Percentiles rank a stretch among this genome's conserved stretches.
These are phyloP conservation scores for Eucalyptus microcorys DNA, from an alignment of 345 rosid species.

Conservation along the genomic window DNA sequence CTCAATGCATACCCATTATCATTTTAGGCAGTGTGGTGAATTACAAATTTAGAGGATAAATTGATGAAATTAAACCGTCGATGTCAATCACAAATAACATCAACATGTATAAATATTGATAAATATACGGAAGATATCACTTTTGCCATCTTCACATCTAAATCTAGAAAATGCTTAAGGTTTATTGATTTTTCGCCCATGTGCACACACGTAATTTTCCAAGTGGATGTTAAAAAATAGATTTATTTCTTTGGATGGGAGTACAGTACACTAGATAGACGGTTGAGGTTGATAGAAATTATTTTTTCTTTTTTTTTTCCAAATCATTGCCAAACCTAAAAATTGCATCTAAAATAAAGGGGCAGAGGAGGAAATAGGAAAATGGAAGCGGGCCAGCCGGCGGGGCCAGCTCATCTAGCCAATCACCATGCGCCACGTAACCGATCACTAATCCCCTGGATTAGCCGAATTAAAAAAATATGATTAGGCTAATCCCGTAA, in stretches of 20 bases:
- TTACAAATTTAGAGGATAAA: neutral
- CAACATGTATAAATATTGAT: neutral
- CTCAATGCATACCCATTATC: rapidly evolving
- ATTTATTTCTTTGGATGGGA: neutral
- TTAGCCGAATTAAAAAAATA: neutral
- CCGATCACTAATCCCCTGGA: neutral
- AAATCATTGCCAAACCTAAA: neutral
- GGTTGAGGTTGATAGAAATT: neutral
- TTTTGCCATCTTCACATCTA: neutral
- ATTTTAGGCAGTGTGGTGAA: neutral
- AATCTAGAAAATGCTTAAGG: neutral
- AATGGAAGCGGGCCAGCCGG: neutral
- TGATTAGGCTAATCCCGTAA: neutral
- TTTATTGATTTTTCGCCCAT: neutral
- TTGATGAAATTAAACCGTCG: rapidly evolving
- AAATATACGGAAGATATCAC: rapidly evolving
- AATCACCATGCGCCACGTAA: neutral
- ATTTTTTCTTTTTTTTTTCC: neutral
- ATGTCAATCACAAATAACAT: neutral
- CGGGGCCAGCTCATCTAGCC: neutral
- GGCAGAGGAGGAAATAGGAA: neutral
- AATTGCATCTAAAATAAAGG: neutral
- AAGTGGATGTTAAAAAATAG: neutral
- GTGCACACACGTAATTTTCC: neutral
- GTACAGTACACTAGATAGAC: too few relatives aligned